phyloP scores from a whole-genome alignment of 371 early-diverging fungal genomes.

The Mucor racemosus region DNA sequence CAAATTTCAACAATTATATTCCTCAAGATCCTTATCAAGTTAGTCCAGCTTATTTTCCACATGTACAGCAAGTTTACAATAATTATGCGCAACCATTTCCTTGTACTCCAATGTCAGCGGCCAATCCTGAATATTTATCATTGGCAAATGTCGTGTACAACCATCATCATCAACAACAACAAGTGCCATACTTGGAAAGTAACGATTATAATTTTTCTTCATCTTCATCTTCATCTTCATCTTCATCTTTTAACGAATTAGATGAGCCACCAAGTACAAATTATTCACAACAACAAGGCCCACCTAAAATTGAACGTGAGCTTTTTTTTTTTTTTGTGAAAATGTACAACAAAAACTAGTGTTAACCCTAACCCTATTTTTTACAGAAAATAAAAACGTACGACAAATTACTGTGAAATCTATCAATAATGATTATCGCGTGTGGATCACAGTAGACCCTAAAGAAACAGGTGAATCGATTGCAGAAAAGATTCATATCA shows the following conservation, averaged over 20 bases:
- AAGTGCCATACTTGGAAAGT: background rate
- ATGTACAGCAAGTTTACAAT: background rate
- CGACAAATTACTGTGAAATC: conserved; percentile 48
- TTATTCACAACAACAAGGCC: background rate
- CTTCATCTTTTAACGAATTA: background rate
- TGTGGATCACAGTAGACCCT: conserved; percentile 48
- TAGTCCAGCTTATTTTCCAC: background rate
- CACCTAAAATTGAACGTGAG: background rate
- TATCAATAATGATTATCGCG: conserved; percentile 40
- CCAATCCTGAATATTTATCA: background rate
- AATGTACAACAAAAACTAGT: no score
- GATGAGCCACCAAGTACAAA: background rate
- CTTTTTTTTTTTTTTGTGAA: no score
- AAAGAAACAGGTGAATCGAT: conserved; percentile 42
- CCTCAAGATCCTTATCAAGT: background rate
- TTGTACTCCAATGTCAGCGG: background rate
- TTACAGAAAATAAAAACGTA: conserved; percentile 17
- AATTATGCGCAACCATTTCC: background rate
- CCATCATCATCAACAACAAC: background rate
- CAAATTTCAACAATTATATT: no score
- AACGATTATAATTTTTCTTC: background rate
- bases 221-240: background rate
- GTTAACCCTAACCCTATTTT: background rate
- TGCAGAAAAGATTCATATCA: conserved; percentile 39
- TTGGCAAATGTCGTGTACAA: background rate